Conservation (phyloP, 1,139 yeast genomes). For the Zygoascus sp. region DNA sequence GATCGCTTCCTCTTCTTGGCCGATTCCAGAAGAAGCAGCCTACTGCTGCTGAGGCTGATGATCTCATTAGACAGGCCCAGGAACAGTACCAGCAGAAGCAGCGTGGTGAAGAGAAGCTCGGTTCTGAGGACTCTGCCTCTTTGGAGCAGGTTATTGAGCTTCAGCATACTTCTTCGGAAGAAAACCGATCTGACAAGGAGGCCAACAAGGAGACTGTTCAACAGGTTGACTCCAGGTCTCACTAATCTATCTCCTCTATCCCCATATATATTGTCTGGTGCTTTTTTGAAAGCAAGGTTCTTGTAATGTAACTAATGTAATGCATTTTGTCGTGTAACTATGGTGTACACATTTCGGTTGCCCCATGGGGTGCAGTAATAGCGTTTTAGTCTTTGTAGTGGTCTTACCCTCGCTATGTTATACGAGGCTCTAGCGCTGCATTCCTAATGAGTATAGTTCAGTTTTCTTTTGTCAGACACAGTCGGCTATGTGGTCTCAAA, state of each 20-base stretch:
- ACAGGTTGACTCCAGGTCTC: not conserved
- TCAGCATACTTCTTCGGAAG: slow-evolving; percentile 3
- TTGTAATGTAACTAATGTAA: slow-evolving; percentile 2
- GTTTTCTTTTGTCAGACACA: too few species aligned
- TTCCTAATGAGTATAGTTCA: too few species aligned
- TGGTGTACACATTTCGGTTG: too few species aligned
- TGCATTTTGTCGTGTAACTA: not conserved
- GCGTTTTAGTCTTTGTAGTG: too few species aligned
- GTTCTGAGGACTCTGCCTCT: not conserved
- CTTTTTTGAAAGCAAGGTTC: not conserved
- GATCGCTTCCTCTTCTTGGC: slow-evolving; percentile 29
- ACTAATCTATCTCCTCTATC: not conserved
- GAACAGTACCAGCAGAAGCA: slow-evolving; percentile 4
- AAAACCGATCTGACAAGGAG: not conserved
- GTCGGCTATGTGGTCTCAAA: too few species aligned
- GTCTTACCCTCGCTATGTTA: too few species aligned
- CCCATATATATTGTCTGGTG: not conserved
- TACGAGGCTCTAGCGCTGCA: too few species aligned
- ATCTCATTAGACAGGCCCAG: slow-evolving; percentile 32
- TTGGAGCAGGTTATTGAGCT: slow-evolving; percentile 6
- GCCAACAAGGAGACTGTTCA: slow-evolving; percentile 2
- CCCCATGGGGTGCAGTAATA: too few species aligned
- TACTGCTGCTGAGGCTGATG: slow-evolving; percentile 29
- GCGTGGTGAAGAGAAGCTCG: not conserved
- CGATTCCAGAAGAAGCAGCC: slow-evolving; percentile 22